phyloP scores from a whole-genome alignment of 345 rosid species.

The Syzygium grande region DNA sequence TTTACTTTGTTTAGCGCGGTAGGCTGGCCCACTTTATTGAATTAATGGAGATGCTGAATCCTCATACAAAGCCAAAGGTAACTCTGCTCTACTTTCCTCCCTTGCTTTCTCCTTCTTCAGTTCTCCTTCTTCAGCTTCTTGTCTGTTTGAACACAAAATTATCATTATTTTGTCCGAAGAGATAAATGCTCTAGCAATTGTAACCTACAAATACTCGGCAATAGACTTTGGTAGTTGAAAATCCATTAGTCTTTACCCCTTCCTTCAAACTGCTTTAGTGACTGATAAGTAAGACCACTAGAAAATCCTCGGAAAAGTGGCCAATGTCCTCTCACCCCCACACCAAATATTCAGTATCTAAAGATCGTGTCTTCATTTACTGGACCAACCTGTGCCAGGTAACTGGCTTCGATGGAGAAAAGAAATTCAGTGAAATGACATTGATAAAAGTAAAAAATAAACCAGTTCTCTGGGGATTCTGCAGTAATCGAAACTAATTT shows the following conservation, averaged over 20 bases:
- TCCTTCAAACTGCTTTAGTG: neutral
- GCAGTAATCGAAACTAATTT: neutral
- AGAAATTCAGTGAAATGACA: neutral
- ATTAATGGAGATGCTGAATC: slow-evolving; percentile 91
- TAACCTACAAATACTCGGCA: neutral
- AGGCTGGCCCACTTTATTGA: slow-evolving; percentile 81
- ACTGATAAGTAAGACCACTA: neutral
- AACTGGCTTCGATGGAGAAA: neutral
- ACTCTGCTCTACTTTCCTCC: neutral
- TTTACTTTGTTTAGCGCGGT: slow-evolving; percentile 39
- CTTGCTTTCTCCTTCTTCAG: neutral
- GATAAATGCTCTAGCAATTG: neutral
- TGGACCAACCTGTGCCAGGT: neutral
- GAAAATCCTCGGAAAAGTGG: neutral
- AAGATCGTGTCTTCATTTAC: neutral
- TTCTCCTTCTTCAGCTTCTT: neutral
- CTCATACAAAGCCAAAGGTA: slow-evolving; percentile 77
- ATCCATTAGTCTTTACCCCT: neutral
- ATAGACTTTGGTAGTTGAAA: neutral
- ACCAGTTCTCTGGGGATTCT: neutral
- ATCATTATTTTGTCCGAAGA: neutral
- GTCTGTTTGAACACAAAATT: neutral
- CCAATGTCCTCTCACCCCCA: neutral
- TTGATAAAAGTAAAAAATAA: neutral
- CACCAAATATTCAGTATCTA: neutral